Base-by-base conservation (phyloP, 2,329 filamentous ascomycete genomes). In the Fusarium sororula region DNA sequence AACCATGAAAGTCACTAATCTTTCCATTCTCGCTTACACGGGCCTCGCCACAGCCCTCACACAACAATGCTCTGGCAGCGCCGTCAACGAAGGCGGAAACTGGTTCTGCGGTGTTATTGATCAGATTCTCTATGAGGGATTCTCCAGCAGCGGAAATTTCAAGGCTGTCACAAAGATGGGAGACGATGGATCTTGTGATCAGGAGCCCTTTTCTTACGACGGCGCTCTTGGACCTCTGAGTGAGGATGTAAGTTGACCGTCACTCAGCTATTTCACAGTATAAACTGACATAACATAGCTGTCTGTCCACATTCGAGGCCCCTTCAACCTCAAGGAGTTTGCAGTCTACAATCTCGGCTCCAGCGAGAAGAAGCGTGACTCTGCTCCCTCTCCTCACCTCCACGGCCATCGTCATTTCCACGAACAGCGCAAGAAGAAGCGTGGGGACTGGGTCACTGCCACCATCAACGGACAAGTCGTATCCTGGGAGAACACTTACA, bases 241-340 rank as follows among this genome's bases (percentile, higher is more conserved):
- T 70, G 90, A 93, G 79, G 92, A 92, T 83, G 92, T 94, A 84
- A 82, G 89, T 81, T 32, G 39, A 12, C 30, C 24, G 12, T 48
- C 24, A 54, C 44, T 39, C 28, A 14, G 12, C 9, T 30, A 28
- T 32, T 26, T 37, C 30, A 9, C 22, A 24, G 14, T 20, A 35
- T 28, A 57, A 9, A 13, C 50, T 45, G 22, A 68, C 30, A n/a
- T n/a, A 28, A 22, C 35, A 2, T 68, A 94, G 92, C 85, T 95
- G 37, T 93, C 92, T 3, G 82, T 94, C 70, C 91, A 94, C 80
- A 86, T 95, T 78, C 91, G 93, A 75, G 93, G 93, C 7, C 93
- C 93, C 3, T 81, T 93, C 75, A 83, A 88, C 44, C 80, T 95
- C 38, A 90, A 90, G 78, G 87, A 93, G 74, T 86, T 94, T 62